Evolutionary conservation across 2,329 filamentous ascomycete genomes (phyloP).

Genomic region (Monosporascus sp.): DNA sequence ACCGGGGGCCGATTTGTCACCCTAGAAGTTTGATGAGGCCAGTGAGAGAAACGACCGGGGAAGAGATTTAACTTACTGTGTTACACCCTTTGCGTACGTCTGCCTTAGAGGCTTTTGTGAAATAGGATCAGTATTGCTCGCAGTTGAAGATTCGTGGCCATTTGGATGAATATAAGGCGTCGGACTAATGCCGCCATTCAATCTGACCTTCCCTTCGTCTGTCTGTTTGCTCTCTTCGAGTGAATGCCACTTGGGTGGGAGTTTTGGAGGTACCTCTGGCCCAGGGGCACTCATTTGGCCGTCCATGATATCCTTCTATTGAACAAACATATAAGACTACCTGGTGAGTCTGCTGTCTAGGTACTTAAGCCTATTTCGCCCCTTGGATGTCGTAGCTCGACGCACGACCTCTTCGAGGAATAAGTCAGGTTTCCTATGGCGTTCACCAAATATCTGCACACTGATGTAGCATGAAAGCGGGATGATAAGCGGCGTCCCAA

Average conservation of each 20-base stretch:
- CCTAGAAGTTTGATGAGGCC: no score
- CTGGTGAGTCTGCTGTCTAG: no score
- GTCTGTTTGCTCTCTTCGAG: not conserved
- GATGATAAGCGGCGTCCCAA: no score
- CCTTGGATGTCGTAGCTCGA: no score
- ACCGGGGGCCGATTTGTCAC: not conserved
- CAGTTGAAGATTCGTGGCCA: not conserved
- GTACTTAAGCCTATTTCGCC: no score
- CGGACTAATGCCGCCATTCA: not conserved
- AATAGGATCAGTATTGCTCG: not conserved
- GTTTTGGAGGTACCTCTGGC: not conserved
- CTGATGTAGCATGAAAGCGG: no score
- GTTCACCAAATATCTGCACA: no score
- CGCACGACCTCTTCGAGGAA: no score
- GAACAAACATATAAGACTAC: not conserved
- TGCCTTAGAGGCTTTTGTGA: not conserved
- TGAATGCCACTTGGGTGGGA: not conserved
- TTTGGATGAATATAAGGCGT: not conserved
- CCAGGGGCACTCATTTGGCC: not conserved
- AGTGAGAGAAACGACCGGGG: no score
- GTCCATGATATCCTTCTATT: not conserved
- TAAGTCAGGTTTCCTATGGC: no score
- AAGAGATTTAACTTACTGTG: not conserved
- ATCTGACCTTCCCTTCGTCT: not conserved
- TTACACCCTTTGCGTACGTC: not conserved